Base-by-base conservation (phyloP, 1,284 basidiomycete species). In the Vanrija sp. region DNA sequence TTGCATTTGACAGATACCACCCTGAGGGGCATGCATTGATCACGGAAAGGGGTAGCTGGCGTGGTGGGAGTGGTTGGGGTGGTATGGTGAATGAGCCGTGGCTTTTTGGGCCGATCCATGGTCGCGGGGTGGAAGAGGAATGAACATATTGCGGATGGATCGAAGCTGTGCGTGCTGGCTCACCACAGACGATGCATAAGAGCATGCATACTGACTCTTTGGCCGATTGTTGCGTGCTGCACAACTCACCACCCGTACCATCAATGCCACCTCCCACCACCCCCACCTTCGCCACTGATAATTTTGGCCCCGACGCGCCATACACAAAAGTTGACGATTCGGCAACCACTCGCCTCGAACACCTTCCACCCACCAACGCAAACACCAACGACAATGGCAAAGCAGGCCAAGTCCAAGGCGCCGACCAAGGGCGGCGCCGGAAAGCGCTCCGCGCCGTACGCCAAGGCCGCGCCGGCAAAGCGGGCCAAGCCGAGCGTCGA, bases 331-430 rank as follows among this genome's bases (percentile, higher is more conserved):
- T 42, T 42, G n/a, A 62, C 29, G 28, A 19, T 72, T 72, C 69
- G 70, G 60, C 52, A 72, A 74, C 54, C 68, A 70, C 25, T 49
- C 54, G 29, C 63, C 56, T 25, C 46, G 59, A 29, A 64, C 63
- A 26, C 21, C 57, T 19, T 58, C 48, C 25, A 58, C 40, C 55
- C 47, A 23, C 40, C n/a, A 42, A 42, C 40, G 18, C 34, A 6
- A 12, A 12, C 34, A 34, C 12, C 34, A 7, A 12, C 34, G 5
- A 34, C 34, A 12, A 34, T 34, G 34, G 63, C 65, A 34, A 67
- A 66, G 49, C 42, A 56, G 40, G 67, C 67, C 55, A 73, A 67
- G 58, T 51, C 70, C 29, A 51, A 49, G 44, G 28, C 46, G 14
- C 14, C 43, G 28, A 34, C 38, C 18, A 49, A 26, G 34, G 16